Conservation (phyloP, 306 rosid genomes). For the Sechiopsis laciniata region DNA sequence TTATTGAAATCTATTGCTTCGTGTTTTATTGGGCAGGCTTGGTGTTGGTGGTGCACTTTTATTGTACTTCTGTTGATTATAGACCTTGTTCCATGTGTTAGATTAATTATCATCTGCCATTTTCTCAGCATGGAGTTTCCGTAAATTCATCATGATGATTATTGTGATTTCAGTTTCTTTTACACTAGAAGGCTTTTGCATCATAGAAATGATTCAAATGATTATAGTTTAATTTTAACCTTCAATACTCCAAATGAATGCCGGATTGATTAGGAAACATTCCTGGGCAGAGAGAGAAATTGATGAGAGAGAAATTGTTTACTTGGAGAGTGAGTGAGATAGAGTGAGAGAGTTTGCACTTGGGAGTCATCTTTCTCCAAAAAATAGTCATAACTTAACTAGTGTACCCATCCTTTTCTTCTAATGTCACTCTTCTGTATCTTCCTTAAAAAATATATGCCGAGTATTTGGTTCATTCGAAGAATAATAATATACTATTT, state of each 20-base stretch:
- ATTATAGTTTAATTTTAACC: not conserved
- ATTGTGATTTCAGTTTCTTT: not conserved
- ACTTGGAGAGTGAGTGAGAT: not conserved
- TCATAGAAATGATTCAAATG: not conserved
- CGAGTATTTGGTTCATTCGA: not conserved
- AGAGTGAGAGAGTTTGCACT: not conserved
- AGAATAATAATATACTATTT: not conserved
- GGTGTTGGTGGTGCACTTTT: not conserved
- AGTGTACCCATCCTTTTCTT: not conserved
- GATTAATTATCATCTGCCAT: not conserved
- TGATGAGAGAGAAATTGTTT: not conserved
- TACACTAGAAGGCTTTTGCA: not conserved
- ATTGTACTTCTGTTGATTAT: conserved; percentile 5
- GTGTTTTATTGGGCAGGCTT: not conserved
- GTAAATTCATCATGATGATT: not conserved
- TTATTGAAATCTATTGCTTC: not conserved
- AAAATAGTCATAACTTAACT: not conserved
- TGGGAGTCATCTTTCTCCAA: not conserved
- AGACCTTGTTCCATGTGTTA: not conserved
- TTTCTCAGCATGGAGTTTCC: not conserved
- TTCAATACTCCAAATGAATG: conserved; percentile 3
- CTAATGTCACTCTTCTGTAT: not conserved
- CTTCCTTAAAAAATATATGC: not conserved
- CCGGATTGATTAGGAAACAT: not conserved
- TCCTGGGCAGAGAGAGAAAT: not conserved